Percentiles rank a stretch among this genome's conserved stretches.
phyloP scores from a whole-genome alignment of 352 stramenopile species.

The Globisporangium cystogenes region DNA sequence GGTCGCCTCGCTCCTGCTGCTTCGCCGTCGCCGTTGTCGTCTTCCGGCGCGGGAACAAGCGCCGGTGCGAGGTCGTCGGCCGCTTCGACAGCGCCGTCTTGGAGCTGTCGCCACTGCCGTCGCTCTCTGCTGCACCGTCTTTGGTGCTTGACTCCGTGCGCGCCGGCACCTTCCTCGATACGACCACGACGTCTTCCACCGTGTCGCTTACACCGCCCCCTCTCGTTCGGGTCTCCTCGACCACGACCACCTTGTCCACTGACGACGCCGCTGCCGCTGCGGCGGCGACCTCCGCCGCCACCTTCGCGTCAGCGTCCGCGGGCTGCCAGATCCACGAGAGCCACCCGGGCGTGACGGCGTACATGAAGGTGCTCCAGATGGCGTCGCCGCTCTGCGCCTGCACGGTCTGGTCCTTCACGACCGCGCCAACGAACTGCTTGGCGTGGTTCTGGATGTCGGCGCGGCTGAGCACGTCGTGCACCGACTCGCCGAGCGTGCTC shows the following conservation, averaged over 20 bases:
- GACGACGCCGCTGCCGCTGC: slow-evolving; percentile 4
- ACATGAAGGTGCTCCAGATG: slow-evolving; percentile 78
- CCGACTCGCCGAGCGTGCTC: slow-evolving; percentile 47
- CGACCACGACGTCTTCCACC: slow-evolving; percentile 6
- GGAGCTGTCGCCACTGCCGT: not conserved
- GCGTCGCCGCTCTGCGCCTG: slow-evolving; percentile 73
- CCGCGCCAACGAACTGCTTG: slow-evolving; percentile 74
- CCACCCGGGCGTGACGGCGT: slow-evolving; percentile 69
- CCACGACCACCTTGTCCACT: slow-evolving; percentile 20
- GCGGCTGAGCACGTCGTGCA: slow-evolving; percentile 73
- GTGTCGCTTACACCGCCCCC: not conserved
- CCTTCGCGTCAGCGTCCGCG: slow-evolving; percentile 1
- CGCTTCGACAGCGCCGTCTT: not conserved
- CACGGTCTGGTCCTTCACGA: slow-evolving; percentile 81
- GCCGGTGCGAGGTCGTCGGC: slow-evolving; percentile 1
- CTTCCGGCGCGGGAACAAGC: slow-evolving; percentile 4
- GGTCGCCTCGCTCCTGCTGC: not conserved
- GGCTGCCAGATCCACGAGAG: slow-evolving; percentile 74
- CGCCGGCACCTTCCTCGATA: not conserved
- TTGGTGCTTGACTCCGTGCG: not conserved
- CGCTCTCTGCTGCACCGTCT: not conserved
- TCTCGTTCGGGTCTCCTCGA: slow-evolving; percentile 11
- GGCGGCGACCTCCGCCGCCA: slow-evolving; percentile 21
- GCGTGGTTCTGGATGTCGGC: slow-evolving; percentile 74
- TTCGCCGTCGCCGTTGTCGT: not conserved